Percentiles rank a stretch among this genome's conserved stretches.
phyloP scores from a whole-genome alignment of 2,329 filamentous ascomycete species.

The Albifimbria verrucaria region DNA sequence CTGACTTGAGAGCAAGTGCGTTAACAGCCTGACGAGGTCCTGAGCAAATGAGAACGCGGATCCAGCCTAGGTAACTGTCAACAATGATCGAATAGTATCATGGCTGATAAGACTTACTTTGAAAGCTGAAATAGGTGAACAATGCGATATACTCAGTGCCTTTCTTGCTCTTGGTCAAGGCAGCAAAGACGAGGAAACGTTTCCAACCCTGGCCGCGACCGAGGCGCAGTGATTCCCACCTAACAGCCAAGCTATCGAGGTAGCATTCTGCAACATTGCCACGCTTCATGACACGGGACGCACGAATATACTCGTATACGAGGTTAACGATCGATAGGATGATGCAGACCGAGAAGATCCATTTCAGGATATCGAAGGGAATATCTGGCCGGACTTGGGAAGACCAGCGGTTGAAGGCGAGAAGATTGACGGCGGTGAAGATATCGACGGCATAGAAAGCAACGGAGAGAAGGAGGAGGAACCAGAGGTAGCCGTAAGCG shows the following conservation, averaged over 20 bases:
- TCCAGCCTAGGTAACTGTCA: conserved; percentile 59
- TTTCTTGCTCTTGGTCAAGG: conserved; percentile 87
- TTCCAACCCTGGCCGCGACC: conserved; percentile 76
- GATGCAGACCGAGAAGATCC: conserved; percentile 93
- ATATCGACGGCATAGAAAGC: conserved; percentile 87
- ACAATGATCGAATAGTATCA: not conserved
- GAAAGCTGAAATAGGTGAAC: conserved; percentile 81
- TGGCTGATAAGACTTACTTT: conserved; percentile 41
- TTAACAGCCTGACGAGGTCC: conserved; percentile 92
- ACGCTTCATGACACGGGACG: conserved; percentile 75
- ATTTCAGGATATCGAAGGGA: conserved; percentile 75
- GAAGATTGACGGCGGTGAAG: conserved; percentile 88
- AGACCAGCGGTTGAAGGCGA: conserved; percentile 87
- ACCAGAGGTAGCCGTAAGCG: conserved; percentile 82
- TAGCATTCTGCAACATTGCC: conserved; percentile 90
- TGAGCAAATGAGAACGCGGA: conserved; percentile 85
- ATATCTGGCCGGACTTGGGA: conserved; percentile 78
- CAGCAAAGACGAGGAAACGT: conserved; percentile 88
- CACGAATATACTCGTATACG: conserved; percentile 74
- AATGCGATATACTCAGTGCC: conserved; percentile 86
- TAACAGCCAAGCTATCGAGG: conserved; percentile 80
- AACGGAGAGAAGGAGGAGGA: conserved; percentile 73
- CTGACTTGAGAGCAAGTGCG: conserved; percentile 80
- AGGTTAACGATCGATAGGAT: conserved; percentile 85
- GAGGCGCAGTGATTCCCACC: conserved; percentile 77